Evolutionary conservation across 2,329 filamentous ascomycete species (phyloP).

Genomic region (Cordyceps militaris): DNA sequence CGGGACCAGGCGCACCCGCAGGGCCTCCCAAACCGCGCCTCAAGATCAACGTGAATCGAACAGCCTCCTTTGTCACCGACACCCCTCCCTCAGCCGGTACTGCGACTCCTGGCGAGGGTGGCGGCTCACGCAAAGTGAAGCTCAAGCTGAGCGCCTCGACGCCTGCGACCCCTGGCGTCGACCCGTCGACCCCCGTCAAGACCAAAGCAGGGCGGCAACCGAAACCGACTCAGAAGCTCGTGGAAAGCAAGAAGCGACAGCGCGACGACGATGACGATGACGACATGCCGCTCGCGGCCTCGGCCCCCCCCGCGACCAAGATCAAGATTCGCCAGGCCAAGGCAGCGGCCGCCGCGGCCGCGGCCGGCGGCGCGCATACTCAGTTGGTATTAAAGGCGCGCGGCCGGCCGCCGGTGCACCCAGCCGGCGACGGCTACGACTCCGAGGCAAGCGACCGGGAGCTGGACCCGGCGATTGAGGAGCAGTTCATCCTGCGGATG

Average conservation of each 20-base stretch:
- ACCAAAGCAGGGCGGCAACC: conserved; percentile 54
- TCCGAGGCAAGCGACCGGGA: conserved; percentile 92
- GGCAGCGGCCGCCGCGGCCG: conserved; percentile 17
- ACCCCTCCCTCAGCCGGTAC: conserved; percentile 9
- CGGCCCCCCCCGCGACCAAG: conserved; percentile 37
- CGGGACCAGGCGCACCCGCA: conserved; percentile 19
- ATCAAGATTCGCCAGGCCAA: conserved; percentile 45
- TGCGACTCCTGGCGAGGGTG: conserved; percentile 26
- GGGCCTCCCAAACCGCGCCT: conserved; percentile 31
- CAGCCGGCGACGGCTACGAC: conserved; percentile 85
- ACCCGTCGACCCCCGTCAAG: conserved; percentile 31
- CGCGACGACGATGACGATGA: conserved; percentile 48
- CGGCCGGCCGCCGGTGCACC: conserved; percentile 61
- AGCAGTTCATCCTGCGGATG: conserved; percentile 87
- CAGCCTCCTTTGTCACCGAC: conserved; percentile 28
- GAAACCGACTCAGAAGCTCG: conserved; percentile 51
- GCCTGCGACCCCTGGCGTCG: conserved; percentile 29
- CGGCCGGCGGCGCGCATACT: conserved; percentile 25
- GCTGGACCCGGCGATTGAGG: conserved; percentile 78
- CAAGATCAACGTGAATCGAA: conserved; percentile 33
- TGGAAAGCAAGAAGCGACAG: conserved; percentile 55
- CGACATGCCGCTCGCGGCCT: conserved; percentile 26
- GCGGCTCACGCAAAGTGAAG: conserved; percentile 31
- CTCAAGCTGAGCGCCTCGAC: conserved; percentile 35
- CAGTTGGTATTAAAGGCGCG: conserved; percentile 51